Percentiles rank a stretch among this genome's conserved stretches.
These are phyloP conservation scores for Pleurotus ostreatus DNA, from an alignment of 768 basidiomycete species.

Conservation along the genomic window DNA sequence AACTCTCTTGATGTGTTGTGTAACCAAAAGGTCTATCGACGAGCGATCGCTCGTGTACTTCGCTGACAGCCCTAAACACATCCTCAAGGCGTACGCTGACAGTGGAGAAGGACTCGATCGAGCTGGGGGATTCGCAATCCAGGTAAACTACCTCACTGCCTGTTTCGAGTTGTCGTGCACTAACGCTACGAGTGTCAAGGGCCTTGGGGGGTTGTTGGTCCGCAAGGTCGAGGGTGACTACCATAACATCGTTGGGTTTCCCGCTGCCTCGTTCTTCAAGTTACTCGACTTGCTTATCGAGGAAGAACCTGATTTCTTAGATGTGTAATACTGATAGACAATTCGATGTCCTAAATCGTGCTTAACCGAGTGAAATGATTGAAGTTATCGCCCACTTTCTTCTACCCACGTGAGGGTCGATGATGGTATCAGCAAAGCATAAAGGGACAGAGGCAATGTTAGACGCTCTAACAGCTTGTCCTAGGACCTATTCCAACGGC, in stretches of 20 bases:
- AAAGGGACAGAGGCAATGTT: no score
- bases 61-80: slow-evolving; percentile 50
- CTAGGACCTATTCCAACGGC: no score
- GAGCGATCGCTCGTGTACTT: slow-evolving; percentile 81
- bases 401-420: no score
- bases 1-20: neutral
- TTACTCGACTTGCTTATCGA: slow-evolving; percentile 66
- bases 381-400: no score
- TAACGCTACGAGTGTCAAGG: slow-evolving; percentile 34
- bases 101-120: slow-evolving; percentile 83
- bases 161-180: no score
- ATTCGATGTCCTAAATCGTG: neutral
- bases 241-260: slow-evolving; percentile 90
- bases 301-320: slow-evolving; percentile 74
- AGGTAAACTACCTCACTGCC: slow-evolving; percentile 43
- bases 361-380: no score
- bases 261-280: slow-evolving; percentile 79
- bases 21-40: slow-evolving; percentile 70
- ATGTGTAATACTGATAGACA: slow-evolving; percentile 23
- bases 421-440: no score
- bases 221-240: slow-evolving; percentile 88
- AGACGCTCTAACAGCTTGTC: no score
- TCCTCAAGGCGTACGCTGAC: slow-evolving; percentile 78
- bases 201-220: slow-evolving; percentile 76
- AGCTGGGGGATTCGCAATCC: slow-evolving; percentile 93